These are phyloP conservation scores for Diaporthe vexans DNA, from an alignment of 2,329 filamentous ascomycete species.

Conservation along the genomic window DNA sequence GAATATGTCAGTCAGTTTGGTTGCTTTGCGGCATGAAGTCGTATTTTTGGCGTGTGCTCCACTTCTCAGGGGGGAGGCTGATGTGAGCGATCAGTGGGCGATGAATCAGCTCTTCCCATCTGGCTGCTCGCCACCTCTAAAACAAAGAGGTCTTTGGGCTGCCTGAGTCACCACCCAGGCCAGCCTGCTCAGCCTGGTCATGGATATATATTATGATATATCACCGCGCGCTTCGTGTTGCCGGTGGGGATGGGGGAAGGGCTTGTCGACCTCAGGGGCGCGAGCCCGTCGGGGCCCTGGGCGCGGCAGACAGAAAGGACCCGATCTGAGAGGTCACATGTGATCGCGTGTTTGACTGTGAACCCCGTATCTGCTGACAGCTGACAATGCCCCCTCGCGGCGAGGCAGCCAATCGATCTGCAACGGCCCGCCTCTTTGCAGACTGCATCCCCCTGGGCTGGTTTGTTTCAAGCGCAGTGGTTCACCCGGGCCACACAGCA, in stretches of 20 bases:
- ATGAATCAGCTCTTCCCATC: not conserved
- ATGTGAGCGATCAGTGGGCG: not conserved
- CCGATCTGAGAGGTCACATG: not conserved
- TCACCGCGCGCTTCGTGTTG: not conserved
- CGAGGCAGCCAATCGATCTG: constrained; percentile 31
- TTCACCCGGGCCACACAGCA: no score
- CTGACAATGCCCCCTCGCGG: not conserved
- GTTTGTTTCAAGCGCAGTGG: constrained; percentile 7
- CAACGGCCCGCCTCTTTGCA: not conserved
- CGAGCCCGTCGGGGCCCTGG: not conserved
- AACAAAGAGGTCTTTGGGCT: not conserved
- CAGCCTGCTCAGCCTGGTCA: constrained; percentile 14
- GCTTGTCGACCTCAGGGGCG: not conserved
- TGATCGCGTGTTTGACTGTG: not conserved
- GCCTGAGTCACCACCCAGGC: constrained; percentile 19
- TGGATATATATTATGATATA: not conserved
- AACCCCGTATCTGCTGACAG: not conserved
- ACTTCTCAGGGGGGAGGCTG: constrained; percentile 17
- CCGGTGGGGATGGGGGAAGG: not conserved
- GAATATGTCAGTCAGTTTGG: not conserved
- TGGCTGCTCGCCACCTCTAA: not conserved
- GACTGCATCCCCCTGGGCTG: constrained; percentile 3
- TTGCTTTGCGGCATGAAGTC: not conserved
- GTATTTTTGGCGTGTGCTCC: constrained; percentile 2
- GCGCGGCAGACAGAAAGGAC: not conserved